Base-by-base conservation (phyloP, 176 grass and related monocot genomes). In the Chloris gayana region DNA sequence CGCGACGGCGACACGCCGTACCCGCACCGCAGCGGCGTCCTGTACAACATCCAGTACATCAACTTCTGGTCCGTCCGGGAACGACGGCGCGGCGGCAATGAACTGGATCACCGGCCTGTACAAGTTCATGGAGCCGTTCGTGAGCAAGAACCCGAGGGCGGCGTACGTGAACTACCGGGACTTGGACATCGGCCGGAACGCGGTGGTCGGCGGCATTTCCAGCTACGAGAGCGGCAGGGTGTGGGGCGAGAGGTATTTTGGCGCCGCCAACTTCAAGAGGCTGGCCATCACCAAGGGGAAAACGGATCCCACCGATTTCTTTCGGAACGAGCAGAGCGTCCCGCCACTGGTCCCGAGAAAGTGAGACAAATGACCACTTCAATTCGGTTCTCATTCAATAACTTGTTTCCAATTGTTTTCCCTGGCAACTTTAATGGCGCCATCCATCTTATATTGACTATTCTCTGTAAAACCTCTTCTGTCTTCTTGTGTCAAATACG, bases 321-420 rank as follows among this genome's bases (percentile, higher is more conserved):
- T 93, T 69, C 70, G 87, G 21, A 90, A 93, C 29, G 87, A 90
- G 74, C 85, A 87, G 68, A 89, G 63, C 17, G 73, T 93, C 19
- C 91, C 91, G 8, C 91, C 91, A 29, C 58, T 58, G 73, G 38
- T 60, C 4, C 68, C 22, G 32, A 25, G 46, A 29, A 61, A 61
- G 3, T 61, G 10, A 61, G 21, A 6, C 2, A 21, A 56, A n/a
- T n/a, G 6, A 11, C 9, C 2, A 44, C 2, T 12, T 44, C 12
- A 4, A 4, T 39, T 39, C 2, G 37, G 37, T 12, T 9, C 41
- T 44, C 11, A 39, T 39, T 39, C 8, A 53, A 18, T 7, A 56
- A 56, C 9, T 56, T n/a, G 19, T 54, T 22, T 54, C 37, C 41
- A 44, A 12, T 9, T 44, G 41, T 44, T 44, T 44, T 8, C 9